Conservation (phyloP, 345 rosid species). For the Aquilaria sinensis region DNA sequence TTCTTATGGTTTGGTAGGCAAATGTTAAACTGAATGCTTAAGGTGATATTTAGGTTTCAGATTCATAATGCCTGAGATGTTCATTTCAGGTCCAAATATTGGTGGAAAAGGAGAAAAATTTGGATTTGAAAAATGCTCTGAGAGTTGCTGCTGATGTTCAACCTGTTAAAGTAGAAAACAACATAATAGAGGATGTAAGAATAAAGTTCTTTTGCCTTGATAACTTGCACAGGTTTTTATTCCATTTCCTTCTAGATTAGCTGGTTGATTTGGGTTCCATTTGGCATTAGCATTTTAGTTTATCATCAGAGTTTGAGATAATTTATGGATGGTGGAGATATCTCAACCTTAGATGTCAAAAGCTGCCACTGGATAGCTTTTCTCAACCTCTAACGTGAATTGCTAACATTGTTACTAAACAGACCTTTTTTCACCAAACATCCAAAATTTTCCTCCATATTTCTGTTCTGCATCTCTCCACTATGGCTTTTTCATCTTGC, state of each 20-base stretch:
- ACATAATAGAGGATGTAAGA: slow-evolving; percentile 69
- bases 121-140: slow-evolving; percentile 58
- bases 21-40: slow-evolving; percentile 11
- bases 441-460: too few species aligned
- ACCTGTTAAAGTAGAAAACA: slow-evolving; percentile 52
- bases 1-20: slow-evolving; percentile 88
- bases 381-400: too few species aligned
- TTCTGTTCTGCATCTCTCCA: too few species aligned
- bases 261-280: neutral
- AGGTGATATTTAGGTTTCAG: neutral
- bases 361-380: too few species aligned
- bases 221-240: neutral
- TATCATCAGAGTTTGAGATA: too few species aligned
- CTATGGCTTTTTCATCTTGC: too few species aligned
- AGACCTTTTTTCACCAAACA: too few species aligned
- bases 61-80: slow-evolving; percentile 12
- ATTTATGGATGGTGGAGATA: too few species aligned
- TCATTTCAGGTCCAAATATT: slow-evolving; percentile 71
- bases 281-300: neutral
- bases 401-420: too few species aligned
- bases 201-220: slow-evolving; percentile 6
- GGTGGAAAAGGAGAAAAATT: slow-evolving; percentile 63
- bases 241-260: neutral
- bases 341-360: too few species aligned
- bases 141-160: slow-evolving; percentile 73